A percentile compares a stretch with the other conserved stretches of the same genome.
phyloP scores from a whole-genome alignment of 768 basidiomycete species.

The Mycena filopes region DNA sequence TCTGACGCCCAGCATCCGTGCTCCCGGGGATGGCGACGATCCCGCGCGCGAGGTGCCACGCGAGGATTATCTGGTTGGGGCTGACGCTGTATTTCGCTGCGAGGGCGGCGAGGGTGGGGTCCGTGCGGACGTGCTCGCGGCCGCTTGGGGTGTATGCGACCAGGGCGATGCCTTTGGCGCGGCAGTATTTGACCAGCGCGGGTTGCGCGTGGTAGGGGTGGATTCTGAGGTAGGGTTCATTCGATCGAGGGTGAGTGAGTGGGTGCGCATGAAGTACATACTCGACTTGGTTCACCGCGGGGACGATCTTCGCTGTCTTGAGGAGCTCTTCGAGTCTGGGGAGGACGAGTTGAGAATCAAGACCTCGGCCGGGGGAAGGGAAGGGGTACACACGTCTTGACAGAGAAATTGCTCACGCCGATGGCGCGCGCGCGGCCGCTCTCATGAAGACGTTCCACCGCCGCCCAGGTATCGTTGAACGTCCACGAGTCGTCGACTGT shows the following conservation, averaged over 20 bases:
- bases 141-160: conserved; percentile 56
- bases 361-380: background rate
- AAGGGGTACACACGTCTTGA: conserved; percentile 55
- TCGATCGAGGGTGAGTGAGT: too few species aligned
- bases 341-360: background rate
- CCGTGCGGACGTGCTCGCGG: too few species aligned
- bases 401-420: conserved; percentile 69
- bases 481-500: conserved; percentile 43
- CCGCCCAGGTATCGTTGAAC: conserved; percentile 59
- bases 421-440: conserved; percentile 61
- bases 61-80: too few species aligned
- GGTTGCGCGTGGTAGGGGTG: conserved; percentile 63
- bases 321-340: conserved; percentile 51
- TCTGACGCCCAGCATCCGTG: too few species aligned
- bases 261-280: too few species aligned
- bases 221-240: conserved; percentile 41
- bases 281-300: conserved; percentile 62
- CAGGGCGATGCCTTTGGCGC: conserved; percentile 58
- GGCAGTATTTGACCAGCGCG: conserved; percentile 57
- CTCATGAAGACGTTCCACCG: conserved; percentile 60
- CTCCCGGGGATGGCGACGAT: too few species aligned
- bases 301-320: conserved; percentile 52
- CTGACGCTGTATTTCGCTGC: too few species aligned
- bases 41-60: too few species aligned
- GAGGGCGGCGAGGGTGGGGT: too few species aligned